Percentiles rank a stretch among this genome's conserved stretches.
Evolutionary conservation across 2,329 filamentous ascomycete genomes (phyloP).

Genomic region (Plectosphaerella sp.): DNA sequence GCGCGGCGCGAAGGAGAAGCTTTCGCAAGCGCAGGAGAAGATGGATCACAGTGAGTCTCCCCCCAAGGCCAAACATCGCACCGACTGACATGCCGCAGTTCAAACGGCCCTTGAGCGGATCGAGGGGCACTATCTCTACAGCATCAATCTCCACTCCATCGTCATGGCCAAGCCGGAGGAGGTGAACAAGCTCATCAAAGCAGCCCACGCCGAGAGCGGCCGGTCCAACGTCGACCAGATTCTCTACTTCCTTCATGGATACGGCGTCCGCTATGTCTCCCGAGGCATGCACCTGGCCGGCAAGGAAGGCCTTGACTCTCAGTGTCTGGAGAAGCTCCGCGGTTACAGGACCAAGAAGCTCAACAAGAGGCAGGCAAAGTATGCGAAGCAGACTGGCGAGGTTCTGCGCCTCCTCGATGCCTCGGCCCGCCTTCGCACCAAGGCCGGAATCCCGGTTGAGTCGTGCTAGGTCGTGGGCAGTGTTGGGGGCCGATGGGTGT

Average conservation of each 20-base stretch:
- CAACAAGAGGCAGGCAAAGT: no score
- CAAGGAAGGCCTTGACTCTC: no score
- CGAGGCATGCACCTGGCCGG: no score
- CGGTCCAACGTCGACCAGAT: no score
- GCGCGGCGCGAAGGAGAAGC: background rate
- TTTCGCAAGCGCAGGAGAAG: background rate
- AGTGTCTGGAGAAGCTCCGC: no score
- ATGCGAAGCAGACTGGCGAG: no score
- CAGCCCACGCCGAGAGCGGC: no score
- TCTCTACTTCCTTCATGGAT: no score
- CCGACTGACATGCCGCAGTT: background rate
- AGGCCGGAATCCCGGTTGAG: background rate
- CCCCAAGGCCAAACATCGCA: background rate
- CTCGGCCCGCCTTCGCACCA: background rate
- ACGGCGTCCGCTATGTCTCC: no score
- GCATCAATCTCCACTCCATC: background rate
- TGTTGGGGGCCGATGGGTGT: background rate
- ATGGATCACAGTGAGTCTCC: background rate
- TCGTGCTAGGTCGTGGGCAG: background rate
- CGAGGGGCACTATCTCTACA: background rate
- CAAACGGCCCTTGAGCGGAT: background rate
- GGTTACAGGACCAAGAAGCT: no score
- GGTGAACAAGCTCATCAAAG: no score
- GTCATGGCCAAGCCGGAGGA: background rate
- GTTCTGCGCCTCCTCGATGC: no score